Percentiles rank a stretch among this genome's conserved stretches.
These are phyloP conservation scores for Gryganskiella cystojenkinii DNA, from an alignment of 192 early-diverging fungal genomes.

Conservation along the genomic window DNA sequence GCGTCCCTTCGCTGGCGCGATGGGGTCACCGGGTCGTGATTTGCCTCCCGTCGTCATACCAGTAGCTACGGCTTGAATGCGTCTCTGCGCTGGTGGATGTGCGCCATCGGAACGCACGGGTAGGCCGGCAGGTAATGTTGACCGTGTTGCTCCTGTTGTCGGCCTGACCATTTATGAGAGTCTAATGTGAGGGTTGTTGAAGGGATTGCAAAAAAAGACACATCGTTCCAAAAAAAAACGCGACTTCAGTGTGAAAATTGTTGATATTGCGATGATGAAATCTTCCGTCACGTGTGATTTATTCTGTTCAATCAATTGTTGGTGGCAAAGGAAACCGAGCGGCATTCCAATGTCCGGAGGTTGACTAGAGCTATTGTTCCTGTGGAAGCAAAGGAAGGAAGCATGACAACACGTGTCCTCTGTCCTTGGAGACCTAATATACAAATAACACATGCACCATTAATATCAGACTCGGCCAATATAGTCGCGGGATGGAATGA, in stretches of 20 bases:
- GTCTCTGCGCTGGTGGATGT: slow-evolving; percentile 2
- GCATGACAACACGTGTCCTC: slow-evolving; percentile 72
- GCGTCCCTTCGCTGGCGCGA: slow-evolving; percentile 27
- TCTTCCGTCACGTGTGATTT: too few species aligned
- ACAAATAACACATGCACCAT: not conserved
- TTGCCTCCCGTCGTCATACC: slow-evolving; percentile 14
- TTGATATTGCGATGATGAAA: too few species aligned
- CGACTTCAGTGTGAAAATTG: too few species aligned
- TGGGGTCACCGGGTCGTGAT: slow-evolving; percentile 21
- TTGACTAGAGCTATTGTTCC: slow-evolving; percentile 83
- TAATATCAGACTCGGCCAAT: not conserved
- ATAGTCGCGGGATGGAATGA: not conserved
- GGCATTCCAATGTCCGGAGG: slow-evolving; percentile 72
- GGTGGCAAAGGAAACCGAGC: slow-evolving; percentile 45
- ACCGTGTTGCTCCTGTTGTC: too few species aligned
- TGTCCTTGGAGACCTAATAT: slow-evolving; percentile 64
- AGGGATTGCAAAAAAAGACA: too few species aligned
- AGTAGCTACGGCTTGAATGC: slow-evolving; percentile 1
- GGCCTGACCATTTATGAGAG: too few species aligned
- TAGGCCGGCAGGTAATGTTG: too few species aligned
- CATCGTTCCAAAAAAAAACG: too few species aligned
- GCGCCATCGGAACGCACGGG: not conserved
- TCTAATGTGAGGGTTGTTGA: too few species aligned
- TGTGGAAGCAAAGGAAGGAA: slow-evolving; percentile 81
- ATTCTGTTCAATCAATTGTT: not conserved